Percentiles rank a stretch among this genome's conserved stretches.
These are phyloP conservation scores for Salix dunnii DNA, from an alignment of 345 rosid genomes.

Conservation along the genomic window DNA sequence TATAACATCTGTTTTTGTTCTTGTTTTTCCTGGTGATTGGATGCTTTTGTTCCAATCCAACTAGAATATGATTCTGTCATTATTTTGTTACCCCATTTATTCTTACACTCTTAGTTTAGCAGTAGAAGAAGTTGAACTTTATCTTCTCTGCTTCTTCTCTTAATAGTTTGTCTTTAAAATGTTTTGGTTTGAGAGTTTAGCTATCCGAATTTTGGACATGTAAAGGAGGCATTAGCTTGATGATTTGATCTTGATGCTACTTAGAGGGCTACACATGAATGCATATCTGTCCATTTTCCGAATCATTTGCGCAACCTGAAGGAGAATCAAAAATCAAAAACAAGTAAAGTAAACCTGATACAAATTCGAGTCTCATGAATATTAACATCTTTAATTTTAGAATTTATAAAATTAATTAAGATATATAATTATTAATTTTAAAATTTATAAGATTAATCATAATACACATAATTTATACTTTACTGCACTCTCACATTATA, in stretches of 20 bases:
- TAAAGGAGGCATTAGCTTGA: not conserved
- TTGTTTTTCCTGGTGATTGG: not conserved
- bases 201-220: not conserved
- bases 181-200: too few species aligned
- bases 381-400: too few species aligned
- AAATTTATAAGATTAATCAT: too few species aligned
- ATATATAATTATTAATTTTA: too few species aligned
- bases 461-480: too few species aligned
- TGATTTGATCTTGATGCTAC: not conserved
- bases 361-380: too few species aligned
- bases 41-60: slow-evolving; percentile 10
- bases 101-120: not conserved
- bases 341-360: too few species aligned
- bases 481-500: too few species aligned
- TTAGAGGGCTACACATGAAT: not conserved
- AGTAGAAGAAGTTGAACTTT: not conserved
- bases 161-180: too few species aligned
- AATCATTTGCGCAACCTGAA: not conserved
- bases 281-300: not conserved
- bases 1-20: not conserved
- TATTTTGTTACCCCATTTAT: not conserved
- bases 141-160: not conserved
- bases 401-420: too few species aligned
- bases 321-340: not conserved
- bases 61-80: slow-evolving; percentile 5